phyloP scores from a whole-genome alignment of 108 stramenopile genomes.

The Poteriospumella lacustris region DNA sequence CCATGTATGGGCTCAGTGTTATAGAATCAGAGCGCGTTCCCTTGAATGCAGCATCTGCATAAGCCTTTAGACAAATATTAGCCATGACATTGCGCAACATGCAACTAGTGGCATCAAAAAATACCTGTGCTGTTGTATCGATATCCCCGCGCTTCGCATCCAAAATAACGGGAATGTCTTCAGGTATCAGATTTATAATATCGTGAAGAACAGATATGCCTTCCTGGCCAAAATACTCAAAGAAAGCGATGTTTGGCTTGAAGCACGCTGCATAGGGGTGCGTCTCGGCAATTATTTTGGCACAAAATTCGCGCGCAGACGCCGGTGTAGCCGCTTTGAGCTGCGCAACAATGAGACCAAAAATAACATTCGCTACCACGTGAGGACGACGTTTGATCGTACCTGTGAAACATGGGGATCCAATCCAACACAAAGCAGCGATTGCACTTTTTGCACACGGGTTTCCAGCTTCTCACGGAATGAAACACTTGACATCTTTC shows the following conservation, averaged over 20 bases:
- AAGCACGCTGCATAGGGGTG: conserved; percentile 69
- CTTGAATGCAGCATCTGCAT: conserved; percentile 80
- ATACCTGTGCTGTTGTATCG: conserved; percentile 69
- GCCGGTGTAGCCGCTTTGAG: conserved; percentile 36
- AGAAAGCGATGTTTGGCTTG: conserved; percentile 98
- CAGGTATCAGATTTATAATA: conserved; percentile 62
- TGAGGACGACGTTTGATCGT: neutral
- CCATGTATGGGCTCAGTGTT: conserved; percentile 87
- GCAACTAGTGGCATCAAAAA: neutral
- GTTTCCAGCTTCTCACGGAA: neutral
- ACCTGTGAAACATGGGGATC: conserved; percentile 82
- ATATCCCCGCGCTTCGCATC: conserved; percentile 97
- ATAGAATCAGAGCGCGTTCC: conserved; percentile 78
- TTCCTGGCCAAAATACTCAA: conserved; percentile 80
- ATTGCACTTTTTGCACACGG: conserved; percentile 46
- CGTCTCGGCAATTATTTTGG: conserved; percentile 80
- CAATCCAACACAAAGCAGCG: conserved; percentile 88
- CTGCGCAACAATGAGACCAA: conserved; percentile 9
- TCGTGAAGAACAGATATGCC: conserved; percentile 68
- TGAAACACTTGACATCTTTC: too few relatives aligned
- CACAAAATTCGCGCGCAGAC: conserved; percentile 79
- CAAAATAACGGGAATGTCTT: conserved; percentile 74
- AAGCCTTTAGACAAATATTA: conserved; percentile 54
- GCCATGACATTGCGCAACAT: neutral
- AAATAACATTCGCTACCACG: neutral